Evolutionary conservation across 495 filamentous ascomycete genomes (phyloP), one percentile per base, ranked within the genome.

Genomic region (Hyaloscypha variabilis): DNA sequence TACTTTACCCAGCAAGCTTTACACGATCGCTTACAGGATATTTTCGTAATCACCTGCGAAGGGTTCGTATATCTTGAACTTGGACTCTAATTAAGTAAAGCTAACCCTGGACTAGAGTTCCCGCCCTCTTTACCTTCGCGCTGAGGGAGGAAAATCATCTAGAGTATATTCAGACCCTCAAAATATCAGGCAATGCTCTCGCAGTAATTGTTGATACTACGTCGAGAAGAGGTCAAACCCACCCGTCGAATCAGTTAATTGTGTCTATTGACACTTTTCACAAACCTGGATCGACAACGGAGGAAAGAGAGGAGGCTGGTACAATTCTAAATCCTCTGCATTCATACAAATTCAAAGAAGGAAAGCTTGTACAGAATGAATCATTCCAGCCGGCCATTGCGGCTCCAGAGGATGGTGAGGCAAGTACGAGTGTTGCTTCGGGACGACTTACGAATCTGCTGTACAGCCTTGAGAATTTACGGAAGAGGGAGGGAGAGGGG

Each of bases 381-480:
- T 17, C 8, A 2, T 51, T 61, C n/a, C 13, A 56, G 11, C 23
- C 57, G 17, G 26, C 17, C 24, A 31, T 19, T 52, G 52, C 10
- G 8, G 31, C 36, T 3, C 26, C 19, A 8, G 42, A 6, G n/a
- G 24, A 30, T 19, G 42, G n/a, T 6, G 53, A 65, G 14, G 54
- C 19, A 10, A 26, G 55, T 21, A 57, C 57, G 2, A 72, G 54
- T 28, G 39, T 10, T 46, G 65, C 60, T n/a, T 69, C 77, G 19
- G 72, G 79, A 42, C 75, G 82, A 46, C 64, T 89, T 26, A 77
- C 82, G 14, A 85, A 87, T 54, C 75, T 88, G 0, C 66, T 97
- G 60, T 97, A 97, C 76, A 79, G 80, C 2, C 76, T 92, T 55
- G 89, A 87, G 56, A 88, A 87, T 63, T 78, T 97, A 58, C 82